Conservation (phyloP, 2,329 filamentous ascomycete species). For the Fusarium armeniacum region DNA sequence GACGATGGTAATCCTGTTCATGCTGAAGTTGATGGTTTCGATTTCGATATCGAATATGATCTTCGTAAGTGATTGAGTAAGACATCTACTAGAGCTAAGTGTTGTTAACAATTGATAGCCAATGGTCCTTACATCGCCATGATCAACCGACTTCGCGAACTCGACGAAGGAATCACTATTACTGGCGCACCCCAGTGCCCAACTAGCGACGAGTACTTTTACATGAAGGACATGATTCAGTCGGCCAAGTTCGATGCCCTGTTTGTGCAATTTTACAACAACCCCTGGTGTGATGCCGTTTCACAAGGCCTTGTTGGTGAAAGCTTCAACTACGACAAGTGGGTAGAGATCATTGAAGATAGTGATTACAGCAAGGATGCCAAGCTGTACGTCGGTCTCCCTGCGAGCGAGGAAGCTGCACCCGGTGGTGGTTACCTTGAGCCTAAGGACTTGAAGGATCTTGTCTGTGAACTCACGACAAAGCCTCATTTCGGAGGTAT, state of each 20-base stretch:
- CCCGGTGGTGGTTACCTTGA: constrained; percentile 54
- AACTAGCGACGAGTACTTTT: constrained; percentile 46
- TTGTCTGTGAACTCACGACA: constrained; percentile 58
- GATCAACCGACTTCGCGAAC: constrained; percentile 54
- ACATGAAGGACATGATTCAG: constrained; percentile 57
- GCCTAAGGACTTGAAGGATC: constrained; percentile 52
- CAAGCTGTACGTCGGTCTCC: constrained; percentile 63
- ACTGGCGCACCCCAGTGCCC: constrained; percentile 63
- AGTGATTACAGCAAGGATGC: constrained; percentile 57
- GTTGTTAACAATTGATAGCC: constrained; percentile 40
- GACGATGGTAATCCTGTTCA: constrained; percentile 43
- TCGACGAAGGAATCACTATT: constrained; percentile 54
- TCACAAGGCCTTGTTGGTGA: constrained; percentile 46
- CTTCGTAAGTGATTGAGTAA: constrained; percentile 49
- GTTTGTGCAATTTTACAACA: constrained; percentile 67
- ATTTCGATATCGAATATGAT: constrained; percentile 58
- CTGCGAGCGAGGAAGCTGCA: constrained; percentile 51
- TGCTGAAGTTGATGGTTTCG: constrained; percentile 58
- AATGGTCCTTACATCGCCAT: constrained; percentile 57
- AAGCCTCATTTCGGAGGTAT: constrained; percentile 61
- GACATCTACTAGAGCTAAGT: not conserved
- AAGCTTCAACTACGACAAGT: constrained; percentile 60
- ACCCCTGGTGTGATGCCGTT: constrained; percentile 56
- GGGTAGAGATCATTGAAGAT: constrained; percentile 54
- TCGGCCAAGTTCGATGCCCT: constrained; percentile 59